Base-by-base conservation (phyloP, 805 yeast genomes). In the Metschnikowia amazonensis region DNA sequence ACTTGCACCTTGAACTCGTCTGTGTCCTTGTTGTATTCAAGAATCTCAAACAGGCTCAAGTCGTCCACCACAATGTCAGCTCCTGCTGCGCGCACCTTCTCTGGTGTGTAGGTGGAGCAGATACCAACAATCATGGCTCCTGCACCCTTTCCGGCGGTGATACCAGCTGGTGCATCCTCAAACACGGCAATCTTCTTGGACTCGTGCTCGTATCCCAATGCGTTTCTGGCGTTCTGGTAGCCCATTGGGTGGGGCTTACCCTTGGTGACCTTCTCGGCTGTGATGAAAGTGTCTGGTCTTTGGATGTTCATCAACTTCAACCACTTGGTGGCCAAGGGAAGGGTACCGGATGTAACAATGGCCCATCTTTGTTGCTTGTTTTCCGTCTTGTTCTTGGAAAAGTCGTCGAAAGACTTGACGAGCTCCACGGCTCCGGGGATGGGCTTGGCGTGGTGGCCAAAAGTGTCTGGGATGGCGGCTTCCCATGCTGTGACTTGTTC, bases 211-310 rank as follows among this genome's bases (percentile, higher is more conserved):
- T 67, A 71, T 23, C 76, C 75, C 53, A 75, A 65, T 34, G 72
- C 55, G 47, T 67, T 58, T 64, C 78, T 73, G 50, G 87, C 88
- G 60, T 70, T 63, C 52, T 77, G 71, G 72, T 87, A 87, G 44
- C 95, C 94, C 71, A 82, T 84, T 35, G 96, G 95, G 68, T 85
- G 77, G 35, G 96, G 96, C 74, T 87, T 87, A 60, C 96, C 96
- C 59, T 76, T 74, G 49, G 75, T 69, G 53, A 87, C 94, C 63
- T 80, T 81, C 67, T 82, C 89, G 40, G 95, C 94, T 38, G 94
- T 84, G 60, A 88, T 82, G 70, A 88, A 88, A 38, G 80, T 76
- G 54, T 82, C 79, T 41, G 96, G 96, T 63, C 74, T 72, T 45
- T 74, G 73, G 41, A 77, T 75, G 35, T 67, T 62, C 60, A 86